Percentiles rank a stretch among this genome's conserved stretches.
These are phyloP conservation scores for Globisporangium cystogenes DNA, from an alignment of 352 stramenopile species.

Conservation along the genomic window DNA sequence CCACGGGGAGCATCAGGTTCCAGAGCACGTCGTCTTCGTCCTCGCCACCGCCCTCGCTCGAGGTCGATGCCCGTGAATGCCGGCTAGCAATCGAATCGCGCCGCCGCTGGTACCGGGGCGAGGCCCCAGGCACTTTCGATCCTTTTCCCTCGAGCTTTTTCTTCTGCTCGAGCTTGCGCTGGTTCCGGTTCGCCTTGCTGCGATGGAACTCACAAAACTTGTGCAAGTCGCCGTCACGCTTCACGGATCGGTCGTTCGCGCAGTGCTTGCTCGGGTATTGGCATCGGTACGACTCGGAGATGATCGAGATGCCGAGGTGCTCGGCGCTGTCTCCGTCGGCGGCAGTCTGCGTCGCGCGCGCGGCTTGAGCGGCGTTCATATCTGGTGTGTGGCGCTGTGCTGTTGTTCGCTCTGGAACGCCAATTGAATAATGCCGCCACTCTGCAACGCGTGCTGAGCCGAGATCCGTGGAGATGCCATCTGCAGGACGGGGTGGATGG, in stretches of 20 bases:
- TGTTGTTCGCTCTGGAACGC: not conserved
- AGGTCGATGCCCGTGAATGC: slow-evolving; percentile 1
- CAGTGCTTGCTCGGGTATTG: slow-evolving; percentile 24
- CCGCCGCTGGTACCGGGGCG: slow-evolving; percentile 5
- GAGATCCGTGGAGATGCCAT: not conserved
- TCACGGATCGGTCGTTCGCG: slow-evolving; percentile 16
- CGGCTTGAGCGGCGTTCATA: not conserved
- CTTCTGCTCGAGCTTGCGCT: slow-evolving; percentile 29
- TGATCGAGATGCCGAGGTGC: slow-evolving; percentile 10
- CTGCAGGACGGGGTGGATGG: not conserved
- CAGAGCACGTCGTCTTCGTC: slow-evolving; percentile 1
- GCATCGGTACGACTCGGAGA: slow-evolving; percentile 18
- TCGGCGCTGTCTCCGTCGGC: slow-evolving; percentile 2
- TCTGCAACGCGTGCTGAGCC: not conserved
- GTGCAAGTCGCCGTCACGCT: slow-evolving; percentile 28
- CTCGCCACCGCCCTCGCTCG: not conserved
- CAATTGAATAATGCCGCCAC: not conserved
- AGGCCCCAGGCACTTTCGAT: not conserved
- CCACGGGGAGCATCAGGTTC: slow-evolving; percentile 8
- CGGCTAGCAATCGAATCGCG: not conserved
- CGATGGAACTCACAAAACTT: slow-evolving; percentile 31
- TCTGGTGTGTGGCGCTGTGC: not conserved
- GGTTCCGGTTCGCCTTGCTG: slow-evolving; percentile 30
- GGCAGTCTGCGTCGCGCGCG: slow-evolving; percentile 4
- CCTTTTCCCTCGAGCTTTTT: slow-evolving; percentile 13